Evolutionary conservation across 179 eudicot species (phyloP).

Genomic region (Sideroxylon spinosum): DNA sequence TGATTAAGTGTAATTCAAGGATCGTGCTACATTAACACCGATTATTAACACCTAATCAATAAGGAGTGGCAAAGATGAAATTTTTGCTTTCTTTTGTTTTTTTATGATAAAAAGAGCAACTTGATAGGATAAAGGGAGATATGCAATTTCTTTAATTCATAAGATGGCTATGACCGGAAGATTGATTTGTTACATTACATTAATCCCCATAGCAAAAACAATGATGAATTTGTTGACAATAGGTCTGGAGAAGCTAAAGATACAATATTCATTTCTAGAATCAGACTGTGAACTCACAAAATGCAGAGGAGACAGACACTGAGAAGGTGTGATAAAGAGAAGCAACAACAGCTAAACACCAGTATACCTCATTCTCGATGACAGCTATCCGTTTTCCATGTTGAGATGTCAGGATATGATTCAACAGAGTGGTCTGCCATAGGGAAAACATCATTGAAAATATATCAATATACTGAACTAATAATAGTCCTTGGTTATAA

Average conservation of each 20-base stretch:
- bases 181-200: too few relatives aligned
- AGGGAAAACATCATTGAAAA: slow-evolving; percentile 1
- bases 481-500: background rate
- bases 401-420: slow-evolving; percentile 83
- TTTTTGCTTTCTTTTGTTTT: too few relatives aligned
- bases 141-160: too few relatives aligned
- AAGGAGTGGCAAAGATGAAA: too few relatives aligned
- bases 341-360: background rate
- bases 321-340: background rate
- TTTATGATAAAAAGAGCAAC: too few relatives aligned
- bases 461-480: background rate
- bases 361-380: slow-evolving; percentile 82
- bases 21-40: background rate
- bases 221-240: background rate
- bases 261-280: background rate
- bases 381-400: slow-evolving; percentile 95
- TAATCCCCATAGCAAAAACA: background rate
- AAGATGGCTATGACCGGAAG: too few relatives aligned
- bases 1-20: background rate
- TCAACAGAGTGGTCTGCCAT: slow-evolving; percentile 80
- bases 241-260: background rate
- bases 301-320: background rate
- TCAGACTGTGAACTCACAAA: too few relatives aligned
- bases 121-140: too few relatives aligned
- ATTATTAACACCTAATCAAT: too few relatives aligned